These are phyloP conservation scores for Scolecobasidium constrictum DNA, from an alignment of 2,329 filamentous ascomycete species.

Conservation along the genomic window DNA sequence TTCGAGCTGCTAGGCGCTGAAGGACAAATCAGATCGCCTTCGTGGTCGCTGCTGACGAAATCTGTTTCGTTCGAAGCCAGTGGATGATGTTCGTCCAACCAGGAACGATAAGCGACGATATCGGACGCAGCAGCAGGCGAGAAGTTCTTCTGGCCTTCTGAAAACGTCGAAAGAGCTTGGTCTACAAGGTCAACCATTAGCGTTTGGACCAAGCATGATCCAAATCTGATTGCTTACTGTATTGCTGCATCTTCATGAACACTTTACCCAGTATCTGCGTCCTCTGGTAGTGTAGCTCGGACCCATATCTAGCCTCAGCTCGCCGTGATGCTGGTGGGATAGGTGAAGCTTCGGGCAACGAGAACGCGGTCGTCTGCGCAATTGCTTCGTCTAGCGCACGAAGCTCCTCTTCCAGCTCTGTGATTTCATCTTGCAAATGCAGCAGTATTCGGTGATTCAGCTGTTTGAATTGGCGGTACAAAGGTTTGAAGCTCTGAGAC, in stretches of 20 bases:
- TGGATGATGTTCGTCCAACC: constrained; percentile 42
- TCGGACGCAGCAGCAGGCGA: constrained; percentile 40
- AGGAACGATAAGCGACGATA: constrained; percentile 42
- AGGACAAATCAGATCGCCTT: constrained; percentile 42
- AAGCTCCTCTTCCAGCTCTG: constrained; percentile 70
- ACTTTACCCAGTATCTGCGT: constrained; percentile 52
- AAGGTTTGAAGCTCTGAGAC: constrained; percentile 31
- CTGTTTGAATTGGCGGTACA: constrained; percentile 74
- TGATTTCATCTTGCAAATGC: constrained; percentile 75
- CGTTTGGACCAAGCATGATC: neutral
- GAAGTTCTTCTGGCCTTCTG: constrained; percentile 39
- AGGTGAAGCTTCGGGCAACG: constrained; percentile 15
- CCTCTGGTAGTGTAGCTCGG: constrained; percentile 47
- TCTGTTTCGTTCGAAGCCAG: constrained; percentile 49
- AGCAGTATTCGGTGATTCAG: constrained; percentile 75
- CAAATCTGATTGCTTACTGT: constrained; percentile 40
- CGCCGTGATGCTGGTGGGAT: constrained; percentile 47
- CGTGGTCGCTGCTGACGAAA: constrained; percentile 46
- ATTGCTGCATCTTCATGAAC: constrained; percentile 55
- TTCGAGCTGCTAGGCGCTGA: no score
- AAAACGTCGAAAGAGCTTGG: constrained; percentile 49
- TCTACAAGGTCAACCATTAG: constrained; percentile 26
- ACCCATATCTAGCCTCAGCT: constrained; percentile 41
- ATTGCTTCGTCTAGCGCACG: constrained; percentile 54
- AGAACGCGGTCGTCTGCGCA: constrained; percentile 27